These are phyloP conservation scores for Aleurites moluccanus DNA, from an alignment of 441 rosid species.

Conservation along the genomic window DNA sequence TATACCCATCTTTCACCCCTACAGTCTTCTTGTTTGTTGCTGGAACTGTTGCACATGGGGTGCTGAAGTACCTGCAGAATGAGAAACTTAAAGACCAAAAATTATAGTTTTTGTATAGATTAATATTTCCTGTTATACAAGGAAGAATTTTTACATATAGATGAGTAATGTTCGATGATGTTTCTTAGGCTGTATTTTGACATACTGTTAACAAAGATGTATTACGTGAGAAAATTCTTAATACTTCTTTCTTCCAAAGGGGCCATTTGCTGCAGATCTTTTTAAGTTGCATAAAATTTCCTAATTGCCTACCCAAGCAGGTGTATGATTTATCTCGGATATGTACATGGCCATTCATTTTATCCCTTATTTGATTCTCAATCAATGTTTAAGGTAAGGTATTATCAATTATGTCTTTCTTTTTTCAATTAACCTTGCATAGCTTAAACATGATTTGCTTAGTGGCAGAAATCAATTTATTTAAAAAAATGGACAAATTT, in stretches of 20 bases:
- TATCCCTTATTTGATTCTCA: neutral
- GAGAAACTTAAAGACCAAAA: slow-evolving; percentile 63
- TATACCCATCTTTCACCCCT: slow-evolving; percentile 81
- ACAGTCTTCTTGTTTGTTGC: slow-evolving; percentile 71
- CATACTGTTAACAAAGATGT: neutral
- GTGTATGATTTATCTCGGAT: neutral
- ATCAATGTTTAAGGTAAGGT: neutral
- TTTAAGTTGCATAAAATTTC: slow-evolving; percentile 1
- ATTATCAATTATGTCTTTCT: neutral
- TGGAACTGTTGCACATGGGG: slow-evolving; percentile 82
- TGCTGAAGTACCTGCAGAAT: slow-evolving; percentile 73
- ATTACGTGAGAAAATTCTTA: neutral
- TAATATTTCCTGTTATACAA: slow-evolving; percentile 23
- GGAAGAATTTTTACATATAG: slow-evolving; percentile 4
- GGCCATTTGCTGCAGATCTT: neutral
- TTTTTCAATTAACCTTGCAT: neutral
- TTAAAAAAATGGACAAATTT: neutral
- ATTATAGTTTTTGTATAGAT: slow-evolving; percentile 25
- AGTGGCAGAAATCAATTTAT: neutral
- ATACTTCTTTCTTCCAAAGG: neutral
- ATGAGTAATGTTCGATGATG: neutral
- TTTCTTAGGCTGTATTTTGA: slow-evolving; percentile 9
- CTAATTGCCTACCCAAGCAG: neutral
- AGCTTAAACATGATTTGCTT: neutral
- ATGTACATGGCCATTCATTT: neutral